Evolutionary conservation across 169 alveolate species (phyloP).

Genomic region (Hepatocystis sp.): DNA sequence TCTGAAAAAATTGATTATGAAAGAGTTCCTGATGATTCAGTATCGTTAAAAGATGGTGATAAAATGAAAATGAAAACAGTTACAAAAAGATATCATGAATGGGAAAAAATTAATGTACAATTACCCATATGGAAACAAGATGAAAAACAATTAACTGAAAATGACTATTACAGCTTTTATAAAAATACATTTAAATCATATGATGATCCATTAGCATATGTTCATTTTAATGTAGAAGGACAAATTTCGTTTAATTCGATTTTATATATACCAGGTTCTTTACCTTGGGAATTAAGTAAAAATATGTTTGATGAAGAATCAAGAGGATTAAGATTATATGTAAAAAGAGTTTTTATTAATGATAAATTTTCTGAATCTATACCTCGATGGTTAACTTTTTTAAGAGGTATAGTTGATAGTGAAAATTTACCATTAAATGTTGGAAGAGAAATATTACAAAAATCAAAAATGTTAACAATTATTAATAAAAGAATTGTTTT

Average conservation of each 20-base stretch:
- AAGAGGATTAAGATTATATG: constrained; percentile 96
- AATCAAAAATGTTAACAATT: constrained; percentile 94
- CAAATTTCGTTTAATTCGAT: constrained; percentile 98
- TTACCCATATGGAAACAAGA: constrained; percentile 97
- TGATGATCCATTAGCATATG: constrained; percentile 97
- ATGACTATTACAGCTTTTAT: constrained; percentile 95
- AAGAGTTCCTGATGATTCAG: constrained; percentile 89
- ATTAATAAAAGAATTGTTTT: constrained; percentile 95
- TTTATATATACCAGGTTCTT: constrained; percentile 94
- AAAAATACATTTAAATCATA: constrained; percentile 96
- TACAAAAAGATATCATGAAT: constrained; percentile 86
- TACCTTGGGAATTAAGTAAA: constrained; percentile 90
- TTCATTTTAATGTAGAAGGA: constrained; percentile 99
- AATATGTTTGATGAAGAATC: constrained; percentile 95
- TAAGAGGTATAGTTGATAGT: constrained; percentile 98
- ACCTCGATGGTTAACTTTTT: constrained; percentile 96
- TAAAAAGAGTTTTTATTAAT: constrained; percentile 97
- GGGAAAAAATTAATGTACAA: constrained; percentile 95
- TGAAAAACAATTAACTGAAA: constrained; percentile 92
- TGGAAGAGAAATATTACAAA: constrained; percentile 97
- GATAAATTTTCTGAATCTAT: constrained; percentile 97
- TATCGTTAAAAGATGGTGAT: constrained; percentile 84
- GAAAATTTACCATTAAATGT: constrained; percentile 98
- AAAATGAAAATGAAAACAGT: constrained; percentile 86
- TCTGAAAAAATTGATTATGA: constrained; percentile 90